These are phyloP conservation scores for Amanita phalloides DNA, from an alignment of 768 basidiomycete genomes.

Conservation along the genomic window DNA sequence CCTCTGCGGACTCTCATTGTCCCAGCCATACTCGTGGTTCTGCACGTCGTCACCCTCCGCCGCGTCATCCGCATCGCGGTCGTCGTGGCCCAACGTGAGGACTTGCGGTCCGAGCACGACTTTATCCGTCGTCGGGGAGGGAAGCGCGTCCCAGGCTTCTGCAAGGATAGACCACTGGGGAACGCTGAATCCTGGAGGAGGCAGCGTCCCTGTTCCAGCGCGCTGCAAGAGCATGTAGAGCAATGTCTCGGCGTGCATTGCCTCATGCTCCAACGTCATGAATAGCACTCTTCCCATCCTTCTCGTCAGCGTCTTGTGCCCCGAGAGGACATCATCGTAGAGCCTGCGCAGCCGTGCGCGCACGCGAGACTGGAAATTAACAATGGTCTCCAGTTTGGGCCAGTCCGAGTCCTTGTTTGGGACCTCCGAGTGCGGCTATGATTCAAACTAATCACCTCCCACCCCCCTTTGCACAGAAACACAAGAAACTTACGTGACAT, in stretches of 20 bases:
- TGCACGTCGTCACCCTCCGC: constrained; percentile 21
- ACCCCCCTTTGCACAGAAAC: not conserved
- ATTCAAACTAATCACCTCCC: not conserved
- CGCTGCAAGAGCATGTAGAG: constrained; percentile 91
- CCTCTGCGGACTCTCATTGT: constrained; percentile 77
- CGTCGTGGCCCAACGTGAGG: constrained; percentile 73
- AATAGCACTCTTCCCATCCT: constrained; percentile 72
- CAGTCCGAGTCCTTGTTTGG: constrained; percentile 75
- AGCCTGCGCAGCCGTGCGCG: constrained; percentile 60
- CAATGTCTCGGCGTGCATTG: constrained; percentile 83
- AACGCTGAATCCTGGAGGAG: constrained; percentile 61
- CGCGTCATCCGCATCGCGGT: constrained; percentile 61
- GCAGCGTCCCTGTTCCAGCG: constrained; percentile 65
- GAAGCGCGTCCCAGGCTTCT: constrained; percentile 36
- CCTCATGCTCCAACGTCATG: constrained; percentile 91
- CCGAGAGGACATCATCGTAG: constrained; percentile 56
- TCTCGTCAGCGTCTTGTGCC: constrained; percentile 44
- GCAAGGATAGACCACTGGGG: constrained; percentile 61
- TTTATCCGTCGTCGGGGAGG: constrained; percentile 29
- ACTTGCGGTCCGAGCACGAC: constrained; percentile 48
- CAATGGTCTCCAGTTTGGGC: constrained; percentile 64
- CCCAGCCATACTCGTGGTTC: constrained; percentile 83
- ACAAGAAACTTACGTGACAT: constrained; percentile 56
- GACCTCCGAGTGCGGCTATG: constrained; percentile 81
- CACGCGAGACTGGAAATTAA: constrained; percentile 71